phyloP scores from a whole-genome alignment of 768 basidiomycete species.

The Cystobasidium ongulense region DNA sequence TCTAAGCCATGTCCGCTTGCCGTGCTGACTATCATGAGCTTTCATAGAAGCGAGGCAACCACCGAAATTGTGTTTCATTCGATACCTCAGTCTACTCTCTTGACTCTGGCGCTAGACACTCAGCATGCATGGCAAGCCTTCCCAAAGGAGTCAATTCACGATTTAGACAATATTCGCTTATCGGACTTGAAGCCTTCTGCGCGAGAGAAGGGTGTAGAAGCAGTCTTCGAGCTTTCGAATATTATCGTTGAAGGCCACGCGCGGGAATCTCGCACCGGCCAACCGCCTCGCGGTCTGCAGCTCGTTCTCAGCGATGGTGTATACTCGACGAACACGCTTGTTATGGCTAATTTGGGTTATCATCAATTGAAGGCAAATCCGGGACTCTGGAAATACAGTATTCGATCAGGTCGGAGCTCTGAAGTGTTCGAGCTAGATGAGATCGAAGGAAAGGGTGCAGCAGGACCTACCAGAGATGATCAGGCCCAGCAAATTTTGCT shows the following conservation, averaged over 20 bases:
- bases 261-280: slow-evolving; percentile 58
- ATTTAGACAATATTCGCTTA: slow-evolving; percentile 91
- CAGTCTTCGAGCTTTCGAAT: slow-evolving; percentile 78
- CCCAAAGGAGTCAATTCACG: slow-evolving; percentile 76
- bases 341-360: slow-evolving; percentile 92
- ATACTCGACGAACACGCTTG: slow-evolving; percentile 53
- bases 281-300: slow-evolving; percentile 81
- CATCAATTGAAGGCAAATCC: slow-evolving; percentile 90
- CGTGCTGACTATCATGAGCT: background rate
- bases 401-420: slow-evolving; percentile 69
- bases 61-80: slow-evolving; percentile 59
- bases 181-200: slow-evolving; percentile 57
- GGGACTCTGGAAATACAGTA: slow-evolving; percentile 72
- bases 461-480: background rate
- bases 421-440: slow-evolving; percentile 76
- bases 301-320: slow-evolving; percentile 58
- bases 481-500: slow-evolving; percentile 56
- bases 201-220: slow-evolving; percentile 55
- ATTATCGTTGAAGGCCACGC: slow-evolving; percentile 92
- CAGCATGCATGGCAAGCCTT: slow-evolving; percentile 87
- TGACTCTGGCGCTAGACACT: slow-evolving; percentile 87
- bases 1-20: background rate
- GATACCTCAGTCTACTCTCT: slow-evolving; percentile 77
- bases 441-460: slow-evolving; percentile 55
- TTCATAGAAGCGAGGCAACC: slow-evolving; percentile 55